Conservation (phyloP, 1,284 basidiomycete genomes). For the Cutaneotrichosporon cavernicola region DNA sequence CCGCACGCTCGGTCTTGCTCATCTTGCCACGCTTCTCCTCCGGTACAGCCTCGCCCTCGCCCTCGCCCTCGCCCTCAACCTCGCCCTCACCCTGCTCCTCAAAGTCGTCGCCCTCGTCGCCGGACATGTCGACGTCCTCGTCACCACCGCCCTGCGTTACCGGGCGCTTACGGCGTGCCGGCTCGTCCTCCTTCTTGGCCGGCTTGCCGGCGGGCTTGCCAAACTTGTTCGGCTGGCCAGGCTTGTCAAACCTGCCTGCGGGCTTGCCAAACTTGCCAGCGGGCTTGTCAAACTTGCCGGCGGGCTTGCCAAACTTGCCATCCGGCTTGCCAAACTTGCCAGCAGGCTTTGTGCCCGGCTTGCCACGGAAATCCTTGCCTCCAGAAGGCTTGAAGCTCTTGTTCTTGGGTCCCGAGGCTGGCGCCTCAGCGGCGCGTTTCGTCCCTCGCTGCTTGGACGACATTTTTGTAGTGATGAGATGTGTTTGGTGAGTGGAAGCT, state of each 20-base stretch:
- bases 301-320: not conserved
- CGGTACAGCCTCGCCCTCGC: slow-evolving; percentile 16
- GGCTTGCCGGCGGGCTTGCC: slow-evolving; percentile 9
- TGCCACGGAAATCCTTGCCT: slow-evolving; percentile 6
- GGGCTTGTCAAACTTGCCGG: slow-evolving; percentile 8
- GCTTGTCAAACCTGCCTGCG: slow-evolving; percentile 2
- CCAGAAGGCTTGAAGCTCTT: slow-evolving; percentile 16
- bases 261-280: not conserved
- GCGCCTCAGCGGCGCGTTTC: slow-evolving; percentile 22
- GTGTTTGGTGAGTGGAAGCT: not conserved
- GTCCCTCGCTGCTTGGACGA: slow-evolving; percentile 18
- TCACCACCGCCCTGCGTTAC: slow-evolving; percentile 44
- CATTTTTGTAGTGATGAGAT: slow-evolving; percentile 10
- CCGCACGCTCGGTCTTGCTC: slow-evolving; percentile 44
- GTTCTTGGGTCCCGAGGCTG: slow-evolving; percentile 8
- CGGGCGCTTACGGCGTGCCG: slow-evolving; percentile 35
- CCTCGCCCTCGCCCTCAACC: slow-evolving; percentile 30
- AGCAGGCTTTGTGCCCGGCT: slow-evolving; percentile 9
- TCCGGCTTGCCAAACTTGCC: slow-evolving; percentile 15
- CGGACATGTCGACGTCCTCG: slow-evolving; percentile 31
- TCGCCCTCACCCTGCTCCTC: slow-evolving; percentile 30
- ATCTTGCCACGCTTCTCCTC: slow-evolving; percentile 39
- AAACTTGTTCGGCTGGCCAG: not conserved
- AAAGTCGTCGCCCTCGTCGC: slow-evolving; percentile 28
- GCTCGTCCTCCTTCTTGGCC: slow-evolving; percentile 10